Conservation (phyloP, 192 early-diverging fungal genomes). For the Entomortierella chlamydospora region DNA sequence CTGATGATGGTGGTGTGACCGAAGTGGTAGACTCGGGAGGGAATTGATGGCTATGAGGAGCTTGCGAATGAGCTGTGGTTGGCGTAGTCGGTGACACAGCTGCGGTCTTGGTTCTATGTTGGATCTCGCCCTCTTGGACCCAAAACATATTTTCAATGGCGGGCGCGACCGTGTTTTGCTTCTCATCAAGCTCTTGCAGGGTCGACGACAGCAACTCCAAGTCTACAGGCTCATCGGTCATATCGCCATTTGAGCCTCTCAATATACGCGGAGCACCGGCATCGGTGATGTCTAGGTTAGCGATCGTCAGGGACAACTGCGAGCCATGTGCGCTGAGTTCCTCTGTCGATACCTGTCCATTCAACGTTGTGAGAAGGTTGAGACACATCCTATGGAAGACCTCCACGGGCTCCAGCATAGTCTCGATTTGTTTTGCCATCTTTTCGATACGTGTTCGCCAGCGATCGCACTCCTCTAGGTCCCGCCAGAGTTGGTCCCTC, state of each 20-base stretch:
- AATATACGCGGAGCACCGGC: background rate
- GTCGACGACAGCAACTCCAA: conserved; percentile 24
- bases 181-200: conserved; percentile 48
- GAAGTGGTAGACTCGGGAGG: background rate
- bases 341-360: conserved; percentile 13
- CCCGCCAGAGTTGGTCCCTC: conserved; percentile 49
- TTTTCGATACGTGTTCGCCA: conserved; percentile 48
- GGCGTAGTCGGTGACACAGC: conserved; percentile 25
- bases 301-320: conserved; percentile 2
- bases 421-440: conserved; percentile 51
- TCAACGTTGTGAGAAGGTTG: conserved; percentile 26
- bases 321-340: background rate
- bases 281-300: background rate
- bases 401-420: conserved; percentile 51
- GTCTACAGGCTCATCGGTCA: conserved; percentile 5
- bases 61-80: background rate
- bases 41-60: background rate
- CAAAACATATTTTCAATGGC: conserved; percentile 54
- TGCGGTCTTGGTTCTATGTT: conserved; percentile 23
- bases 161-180: conserved; percentile 30
- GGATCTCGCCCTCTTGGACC: conserved; percentile 53
- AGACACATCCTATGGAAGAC: conserved; percentile 46
- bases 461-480: conserved; percentile 42
- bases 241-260: background rate
- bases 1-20: conserved; percentile 5